Conservation (phyloP, 768 basidiomycete species). For the Mycena rebaudengoi region DNA sequence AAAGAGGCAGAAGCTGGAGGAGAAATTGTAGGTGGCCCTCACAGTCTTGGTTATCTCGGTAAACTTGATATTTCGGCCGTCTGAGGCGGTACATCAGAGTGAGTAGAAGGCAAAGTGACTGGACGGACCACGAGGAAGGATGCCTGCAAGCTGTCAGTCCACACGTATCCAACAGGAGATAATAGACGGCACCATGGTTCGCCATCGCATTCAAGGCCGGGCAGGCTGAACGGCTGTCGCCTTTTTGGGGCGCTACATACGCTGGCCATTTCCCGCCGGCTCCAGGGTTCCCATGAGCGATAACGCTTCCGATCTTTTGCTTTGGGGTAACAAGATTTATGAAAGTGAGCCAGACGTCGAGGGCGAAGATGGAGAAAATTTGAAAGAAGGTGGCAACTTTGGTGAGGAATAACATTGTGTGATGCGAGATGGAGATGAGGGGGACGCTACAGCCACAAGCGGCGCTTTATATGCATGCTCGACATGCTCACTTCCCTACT, state of each 20-base stretch:
- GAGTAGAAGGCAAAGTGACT: not conserved
- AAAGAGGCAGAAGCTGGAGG: conserved; percentile 71
- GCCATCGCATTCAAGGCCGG: not conserved
- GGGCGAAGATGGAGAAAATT: not conserved
- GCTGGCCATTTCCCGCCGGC: not conserved
- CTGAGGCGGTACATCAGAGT: conserved; percentile 27
- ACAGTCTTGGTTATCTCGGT: conserved; percentile 52
- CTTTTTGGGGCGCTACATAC: not conserved
- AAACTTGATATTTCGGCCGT: conserved; percentile 77
- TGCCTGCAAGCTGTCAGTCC: no score
- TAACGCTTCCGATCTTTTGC: not conserved
- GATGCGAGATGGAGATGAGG: no score
- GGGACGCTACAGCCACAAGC: no score
- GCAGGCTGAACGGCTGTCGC: not conserved
- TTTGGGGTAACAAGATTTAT: not conserved
- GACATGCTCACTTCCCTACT: no score
- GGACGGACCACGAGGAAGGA: conserved; percentile 53
- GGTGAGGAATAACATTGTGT: no score
- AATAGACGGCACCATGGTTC: not conserved
- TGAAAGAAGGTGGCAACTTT: no score
- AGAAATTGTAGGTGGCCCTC: conserved; percentile 72
- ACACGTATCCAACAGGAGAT: no score
- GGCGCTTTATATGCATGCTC: no score
- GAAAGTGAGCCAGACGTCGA: not conserved
- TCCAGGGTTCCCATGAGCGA: not conserved